Evolutionary conservation across 805 yeast species (phyloP).

Genomic region (Saturnispora sekii): DNA sequence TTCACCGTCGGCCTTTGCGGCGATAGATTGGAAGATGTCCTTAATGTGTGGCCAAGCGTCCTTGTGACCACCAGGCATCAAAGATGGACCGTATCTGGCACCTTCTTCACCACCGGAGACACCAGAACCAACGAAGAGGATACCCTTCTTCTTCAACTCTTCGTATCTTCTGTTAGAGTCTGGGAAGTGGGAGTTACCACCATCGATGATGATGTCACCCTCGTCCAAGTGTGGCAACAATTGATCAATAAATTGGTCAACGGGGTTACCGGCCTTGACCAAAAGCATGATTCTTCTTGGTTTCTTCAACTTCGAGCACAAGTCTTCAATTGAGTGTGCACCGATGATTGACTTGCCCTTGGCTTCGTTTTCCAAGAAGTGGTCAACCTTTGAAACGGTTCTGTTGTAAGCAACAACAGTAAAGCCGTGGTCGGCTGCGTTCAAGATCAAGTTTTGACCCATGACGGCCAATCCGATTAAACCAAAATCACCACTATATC

Average conservation of each 20-base stretch:
- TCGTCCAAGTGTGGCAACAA: constrained; percentile 84
- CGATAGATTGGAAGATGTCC: constrained; percentile 88
- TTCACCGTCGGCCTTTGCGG: constrained; percentile 96
- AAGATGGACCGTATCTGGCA: constrained; percentile 97
- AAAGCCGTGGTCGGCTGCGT: constrained; percentile 98
- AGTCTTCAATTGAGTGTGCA: constrained; percentile 86
- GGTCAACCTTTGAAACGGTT: constrained; percentile 92
- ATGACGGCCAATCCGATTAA: constrained; percentile 99
- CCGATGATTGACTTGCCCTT: constrained; percentile 95
- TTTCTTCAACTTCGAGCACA: constrained; percentile 80
- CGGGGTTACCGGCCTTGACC: constrained; percentile 96
- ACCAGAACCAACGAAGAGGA: constrained; percentile 95
- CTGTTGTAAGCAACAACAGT: constrained; percentile 98
- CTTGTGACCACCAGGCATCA: constrained; percentile 98
- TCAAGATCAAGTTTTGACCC: constrained; percentile 97
- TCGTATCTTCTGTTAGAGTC: constrained; percentile 95
- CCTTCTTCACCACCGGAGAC: constrained; percentile 99
- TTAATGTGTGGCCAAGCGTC: constrained; percentile 99
- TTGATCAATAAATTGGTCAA: constrained; percentile 82
- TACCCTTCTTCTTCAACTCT: constrained; percentile 79
- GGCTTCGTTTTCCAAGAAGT: constrained; percentile 88
- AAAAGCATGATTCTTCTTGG: constrained; percentile 92
- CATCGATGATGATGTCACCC: constrained; percentile 98
- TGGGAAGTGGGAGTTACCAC: constrained; percentile 99
- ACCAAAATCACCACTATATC: constrained; percentile 82